Base-by-base conservation (phyloP, 2,329 filamentous ascomycete genomes). In the Boeremia exigua region DNA sequence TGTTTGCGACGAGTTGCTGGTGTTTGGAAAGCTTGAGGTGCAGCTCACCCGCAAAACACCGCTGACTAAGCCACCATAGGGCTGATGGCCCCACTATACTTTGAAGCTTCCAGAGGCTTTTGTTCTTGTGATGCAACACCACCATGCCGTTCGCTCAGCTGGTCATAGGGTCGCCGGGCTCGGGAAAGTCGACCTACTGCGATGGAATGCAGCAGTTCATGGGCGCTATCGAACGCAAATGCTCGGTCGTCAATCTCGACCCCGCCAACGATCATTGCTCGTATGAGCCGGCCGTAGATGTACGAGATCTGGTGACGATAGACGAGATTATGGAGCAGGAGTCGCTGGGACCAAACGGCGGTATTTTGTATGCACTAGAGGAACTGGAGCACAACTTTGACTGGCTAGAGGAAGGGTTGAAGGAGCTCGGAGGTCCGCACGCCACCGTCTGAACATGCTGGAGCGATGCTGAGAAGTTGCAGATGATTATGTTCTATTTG, bases 161-260 rank as follows among this genome's bases (percentile, higher is more conserved):
- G 38, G 87, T 96, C 33, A 87, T 96, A 68, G 95, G 95, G n/a
- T 94, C 93, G 64, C 95, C 95, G 6, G 95, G 95, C 69, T 88
- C 92, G 28, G 95, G 95, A 58, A 99, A 99, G 80, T 97, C 92
- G 62, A 99, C 95, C 7, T 97, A 96, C 75, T 98, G 94, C 81
- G 92, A 98, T 86, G 95, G 95, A 73, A 96, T 99, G 90, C 91
- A 97, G 72, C 95, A 99, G 79, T 99, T 99, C 80, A 89, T 98
- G 83, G 89, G 89, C 63, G 94, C 95, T 61, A 96, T 99, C 73
- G 92, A 93, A 58, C 89, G 95, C 53, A 93, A 96, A 76, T 96
- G 92, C 80, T 96, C 92, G 14, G 88, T 98, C 33, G 91, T 97
- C 56, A 99, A 99, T 74, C 88, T 99, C 63, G 95, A 99, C 78